These are phyloP conservation scores for Colletotrichum limetticola DNA, from an alignment of 2,329 filamentous ascomycete species.

Conservation along the genomic window DNA sequence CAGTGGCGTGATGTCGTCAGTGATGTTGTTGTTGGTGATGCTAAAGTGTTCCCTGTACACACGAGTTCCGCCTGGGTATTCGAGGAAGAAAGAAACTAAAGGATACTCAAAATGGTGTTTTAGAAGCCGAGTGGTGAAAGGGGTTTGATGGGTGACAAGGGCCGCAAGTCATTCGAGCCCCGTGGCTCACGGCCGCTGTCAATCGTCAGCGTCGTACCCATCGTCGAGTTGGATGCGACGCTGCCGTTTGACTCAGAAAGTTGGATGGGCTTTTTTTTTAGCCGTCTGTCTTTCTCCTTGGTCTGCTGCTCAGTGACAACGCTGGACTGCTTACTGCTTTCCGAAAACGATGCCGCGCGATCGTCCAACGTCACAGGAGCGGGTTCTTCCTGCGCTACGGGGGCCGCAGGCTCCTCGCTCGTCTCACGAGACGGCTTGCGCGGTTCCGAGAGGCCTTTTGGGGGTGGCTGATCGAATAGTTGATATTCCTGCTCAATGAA, in stretches of 20 bases:
- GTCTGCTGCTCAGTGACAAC: slow-evolving; percentile 42
- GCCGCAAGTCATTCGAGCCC: slow-evolving; percentile 58
- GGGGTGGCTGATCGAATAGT: slow-evolving; percentile 68
- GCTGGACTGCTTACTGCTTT: slow-evolving; percentile 67
- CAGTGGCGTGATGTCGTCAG: slow-evolving; percentile 48
- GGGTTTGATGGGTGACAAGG: slow-evolving; percentile 74
- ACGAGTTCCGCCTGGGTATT: slow-evolving; percentile 35
- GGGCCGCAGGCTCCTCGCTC: slow-evolving; percentile 9
- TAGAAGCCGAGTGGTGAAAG: slow-evolving; percentile 71
- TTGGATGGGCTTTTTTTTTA: slow-evolving; percentile 57
- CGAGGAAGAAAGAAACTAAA: slow-evolving; percentile 35
- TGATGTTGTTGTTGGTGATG: slow-evolving; percentile 33
- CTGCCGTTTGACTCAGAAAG: slow-evolving; percentile 56
- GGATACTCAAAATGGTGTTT: slow-evolving; percentile 27
- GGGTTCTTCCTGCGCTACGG: slow-evolving; percentile 34
- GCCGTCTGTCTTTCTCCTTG: slow-evolving; percentile 41
- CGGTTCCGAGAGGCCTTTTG: slow-evolving; percentile 56
- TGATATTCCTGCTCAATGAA: slow-evolving; percentile 78
- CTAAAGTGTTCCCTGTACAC: slow-evolving; percentile 26
- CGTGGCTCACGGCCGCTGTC: slow-evolving; percentile 53
- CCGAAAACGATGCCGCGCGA: slow-evolving; percentile 66
- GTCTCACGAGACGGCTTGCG: slow-evolving; percentile 36
- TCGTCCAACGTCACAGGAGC: slow-evolving; percentile 41
- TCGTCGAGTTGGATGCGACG: slow-evolving; percentile 55
- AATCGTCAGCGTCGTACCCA: slow-evolving; percentile 58